Evolutionary conservation across 225 moss, liverwort and hornwort genomes (phyloP).

Genomic region (Pseudisothecium myosuroides): DNA sequence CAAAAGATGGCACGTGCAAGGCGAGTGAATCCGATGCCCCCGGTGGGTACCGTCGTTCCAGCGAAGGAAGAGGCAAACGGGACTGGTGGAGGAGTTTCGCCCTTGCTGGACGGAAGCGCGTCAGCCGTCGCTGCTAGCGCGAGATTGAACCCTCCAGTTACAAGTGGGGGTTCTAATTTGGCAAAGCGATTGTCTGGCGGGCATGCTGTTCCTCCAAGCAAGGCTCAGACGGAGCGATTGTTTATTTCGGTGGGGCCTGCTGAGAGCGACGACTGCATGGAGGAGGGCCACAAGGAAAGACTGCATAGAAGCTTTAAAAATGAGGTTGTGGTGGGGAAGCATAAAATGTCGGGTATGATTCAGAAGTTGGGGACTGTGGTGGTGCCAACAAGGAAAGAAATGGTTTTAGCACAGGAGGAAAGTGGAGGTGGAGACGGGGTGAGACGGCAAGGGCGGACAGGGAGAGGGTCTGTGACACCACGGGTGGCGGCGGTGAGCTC

Average conservation of each 20-base stretch:
- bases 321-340: constrained; percentile 31
- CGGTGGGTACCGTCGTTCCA: constrained; percentile 17
- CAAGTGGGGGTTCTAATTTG: constrained; percentile 39
- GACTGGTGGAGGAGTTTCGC: constrained; percentile 8
- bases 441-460: constrained; percentile 84
- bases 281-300: constrained; percentile 66
- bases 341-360: constrained; percentile 20
- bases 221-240: constrained; percentile 41
- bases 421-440: constrained; percentile 61
- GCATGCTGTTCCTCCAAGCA: constrained; percentile 29
- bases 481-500: constrained; percentile 40
- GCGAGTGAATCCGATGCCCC: constrained; percentile 48
- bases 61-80: constrained; percentile 42
- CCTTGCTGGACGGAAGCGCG: constrained; percentile 21
- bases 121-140: constrained; percentile 8
- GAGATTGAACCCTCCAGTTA: constrained; percentile 43
- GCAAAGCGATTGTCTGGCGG: constrained; percentile 33
- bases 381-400: constrained; percentile 45
- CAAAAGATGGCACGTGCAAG: constrained; percentile 80
- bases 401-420: constrained; percentile 51
- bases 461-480: constrained; percentile 62
- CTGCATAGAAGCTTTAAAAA: constrained; percentile 41
- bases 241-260: constrained; percentile 36
- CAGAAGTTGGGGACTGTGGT: constrained; percentile 54
- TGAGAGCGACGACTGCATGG: constrained; percentile 61